Evolutionary conservation across 495 filamentous ascomycete genomes (phyloP), one percentile per base, ranked within the genome.

Genomic region (Lentithecium fluviatile): DNA sequence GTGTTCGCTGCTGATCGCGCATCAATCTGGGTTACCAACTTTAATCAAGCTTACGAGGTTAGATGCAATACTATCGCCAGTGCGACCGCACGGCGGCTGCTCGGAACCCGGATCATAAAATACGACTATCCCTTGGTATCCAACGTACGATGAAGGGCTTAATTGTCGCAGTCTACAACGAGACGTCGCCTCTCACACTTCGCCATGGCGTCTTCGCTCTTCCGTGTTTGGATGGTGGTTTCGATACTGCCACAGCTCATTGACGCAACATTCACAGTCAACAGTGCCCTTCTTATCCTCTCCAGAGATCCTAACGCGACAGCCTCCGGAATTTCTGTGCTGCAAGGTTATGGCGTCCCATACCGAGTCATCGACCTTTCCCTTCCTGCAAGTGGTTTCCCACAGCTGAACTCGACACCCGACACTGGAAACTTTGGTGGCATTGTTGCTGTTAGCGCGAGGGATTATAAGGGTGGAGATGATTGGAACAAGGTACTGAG

Each of bases 331-430:
- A 75, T 74, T 23, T 80, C 77, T 17, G 80, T 80, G n/a, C 78
- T 86, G 24, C 81, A 83, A 64, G 81, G 72, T 46, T 85, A 85
- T 60, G 83, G 82, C 56, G 84, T 85, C 57, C 82, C 83, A 4
- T 85, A 76, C 63, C 76, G 80, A 56, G 74, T 76, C 15, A 64
- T 85, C 15, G 26, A 81, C 21, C 80, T 85, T 5, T 82, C 83
- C 3, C 71, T 80, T 47, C 43, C 69, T 4, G 82, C 81, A 23
- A 58, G 70, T 12, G 50, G 52, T 38, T 75, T 85, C n/a, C 83
- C 83, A 2, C 53, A 71, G 1, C 71, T 86, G 19, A 84, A 79
- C 63, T 69, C 70, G 24, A 73, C 70, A 6, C 32, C 68, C 0
- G 58, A 71, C 2, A 70, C 73, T 23, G 83, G 83, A 37, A 83